Base-by-base conservation (phyloP, 1,284 basidiomycete genomes). In the Tilletia caries region DNA sequence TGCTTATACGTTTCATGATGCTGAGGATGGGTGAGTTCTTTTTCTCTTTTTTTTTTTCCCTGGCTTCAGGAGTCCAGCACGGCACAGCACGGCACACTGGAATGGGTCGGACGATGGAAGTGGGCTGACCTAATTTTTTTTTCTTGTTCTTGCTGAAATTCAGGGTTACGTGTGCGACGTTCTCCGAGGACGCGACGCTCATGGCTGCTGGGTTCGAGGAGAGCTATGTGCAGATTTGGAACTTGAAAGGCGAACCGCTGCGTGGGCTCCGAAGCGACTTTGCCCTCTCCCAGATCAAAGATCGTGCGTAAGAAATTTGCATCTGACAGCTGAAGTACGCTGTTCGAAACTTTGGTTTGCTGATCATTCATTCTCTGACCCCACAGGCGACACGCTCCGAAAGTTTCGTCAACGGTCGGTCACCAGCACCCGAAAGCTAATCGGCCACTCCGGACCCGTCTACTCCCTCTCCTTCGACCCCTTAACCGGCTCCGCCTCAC, bases 191-290 rank as follows among this genome's bases (percentile, higher is more conserved):
- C 83, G 91, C 91, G 0, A 91, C 93, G 5, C 84, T 98, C n/a
- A 90, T 99, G 88, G 96, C 95, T 0, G 92, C 92, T 33, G 96
- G 96, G 0, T 98, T 97, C 79, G 88, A 93, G 44, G 95, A 99
- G 84, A 97, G 95, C 79, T 95, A 93, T 77, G 91, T 98, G 71
- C 88, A 95, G 68, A 77, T 99, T 70, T 99, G 96, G 95, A 96
- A 89, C 81, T 85, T 98, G 68, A 97, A 95, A 79, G 93, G 93
- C 25, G 93, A 98, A 82, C 92, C 91, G 78, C 85, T 99, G 65
- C 89, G 87, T 77, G 91, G 89, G 10, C 86, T 90, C 77, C 87
- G 90, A 73, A 91, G 90, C 76, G 90, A 94, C 65, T 91, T 92
- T 71, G 87, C 88, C 25, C 82, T 89, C 4, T 89, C 86, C 65